These are phyloP conservation scores for Fistulina hepatica DNA, from an alignment of 1,284 basidiomycete species.

Conservation along the genomic window DNA sequence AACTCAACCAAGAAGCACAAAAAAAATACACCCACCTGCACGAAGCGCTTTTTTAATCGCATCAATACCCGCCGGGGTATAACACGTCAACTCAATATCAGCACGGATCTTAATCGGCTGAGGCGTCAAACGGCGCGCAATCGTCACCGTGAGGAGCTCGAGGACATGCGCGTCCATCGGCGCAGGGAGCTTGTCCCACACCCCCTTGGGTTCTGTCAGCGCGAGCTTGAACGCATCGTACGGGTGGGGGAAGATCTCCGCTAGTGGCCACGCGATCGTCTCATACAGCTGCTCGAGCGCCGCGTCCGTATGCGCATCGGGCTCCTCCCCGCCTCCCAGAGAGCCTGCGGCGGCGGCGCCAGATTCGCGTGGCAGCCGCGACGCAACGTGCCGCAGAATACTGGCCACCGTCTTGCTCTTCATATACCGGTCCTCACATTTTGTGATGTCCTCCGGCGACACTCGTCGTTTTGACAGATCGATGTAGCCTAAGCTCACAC, in stretches of 20 bases:
- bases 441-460: conserved; percentile 96
- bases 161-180: conserved; percentile 54
- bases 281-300: conserved; percentile 82
- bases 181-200: conserved; percentile 65
- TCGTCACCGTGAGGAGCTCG: conserved; percentile 70
- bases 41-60: conserved; percentile 90
- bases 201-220: conserved; percentile 79
- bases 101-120: conserved; percentile 99
- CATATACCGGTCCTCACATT: conserved; percentile 98
- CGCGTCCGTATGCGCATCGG: conserved; percentile 58
- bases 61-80: conserved; percentile 94
- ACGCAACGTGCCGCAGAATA: conserved; percentile 90
- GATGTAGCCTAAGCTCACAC: conserved; percentile 70
- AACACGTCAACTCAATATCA: conserved; percentile 96
- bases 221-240: conserved; percentile 98
- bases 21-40: no score
- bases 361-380: conserved; percentile 58
- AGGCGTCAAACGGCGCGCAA: conserved; percentile 91
- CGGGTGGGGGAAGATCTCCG: conserved; percentile 86
- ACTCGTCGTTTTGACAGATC: conserved; percentile 98
- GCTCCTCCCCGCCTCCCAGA: conserved; percentile 32
- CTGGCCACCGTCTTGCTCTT: conserved; percentile 94
- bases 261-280: conserved; percentile 87
- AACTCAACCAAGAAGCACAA: no score
- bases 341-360: conserved; percentile 27